Evolutionary conservation across 2,329 filamentous ascomycete species (phyloP).

Genomic region (Sporothrix phasma): DNA sequence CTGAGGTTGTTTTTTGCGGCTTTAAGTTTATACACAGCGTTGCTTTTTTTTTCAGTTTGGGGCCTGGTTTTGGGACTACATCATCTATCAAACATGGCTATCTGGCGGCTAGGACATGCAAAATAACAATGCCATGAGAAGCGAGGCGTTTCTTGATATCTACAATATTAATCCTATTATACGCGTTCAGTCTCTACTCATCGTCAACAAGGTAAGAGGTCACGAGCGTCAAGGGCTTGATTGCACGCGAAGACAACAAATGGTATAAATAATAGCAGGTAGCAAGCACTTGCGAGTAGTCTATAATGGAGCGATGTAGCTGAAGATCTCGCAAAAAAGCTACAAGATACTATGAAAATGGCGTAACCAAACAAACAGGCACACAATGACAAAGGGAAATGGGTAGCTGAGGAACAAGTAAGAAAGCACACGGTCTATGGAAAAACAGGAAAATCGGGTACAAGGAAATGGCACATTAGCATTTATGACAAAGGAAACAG

Average conservation of each 20-base stretch:
- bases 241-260: neutral
- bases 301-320: neutral
- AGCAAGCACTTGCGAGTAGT: neutral
- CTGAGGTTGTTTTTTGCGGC: neutral
- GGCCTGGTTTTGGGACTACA: no score
- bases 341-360: neutral
- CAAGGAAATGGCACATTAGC: neutral
- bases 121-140: neutral
- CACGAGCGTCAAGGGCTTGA: neutral
- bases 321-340: neutral
- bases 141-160: neutral
- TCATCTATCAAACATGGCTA: neutral
- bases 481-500: slow-evolving; percentile 6
- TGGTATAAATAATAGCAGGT: neutral
- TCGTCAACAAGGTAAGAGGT: neutral
- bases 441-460: neutral
- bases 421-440: neutral
- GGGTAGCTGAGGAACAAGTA: no score
- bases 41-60: no score
- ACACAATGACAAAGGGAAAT: neutral
- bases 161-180: neutral
- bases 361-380: neutral
- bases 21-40: neutral
- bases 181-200: neutral
- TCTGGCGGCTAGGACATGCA: neutral